Percentiles rank a stretch among this genome's conserved stretches.
phyloP scores from a whole-genome alignment of 805 yeast genomes.

The Candida odintsovae region DNA sequence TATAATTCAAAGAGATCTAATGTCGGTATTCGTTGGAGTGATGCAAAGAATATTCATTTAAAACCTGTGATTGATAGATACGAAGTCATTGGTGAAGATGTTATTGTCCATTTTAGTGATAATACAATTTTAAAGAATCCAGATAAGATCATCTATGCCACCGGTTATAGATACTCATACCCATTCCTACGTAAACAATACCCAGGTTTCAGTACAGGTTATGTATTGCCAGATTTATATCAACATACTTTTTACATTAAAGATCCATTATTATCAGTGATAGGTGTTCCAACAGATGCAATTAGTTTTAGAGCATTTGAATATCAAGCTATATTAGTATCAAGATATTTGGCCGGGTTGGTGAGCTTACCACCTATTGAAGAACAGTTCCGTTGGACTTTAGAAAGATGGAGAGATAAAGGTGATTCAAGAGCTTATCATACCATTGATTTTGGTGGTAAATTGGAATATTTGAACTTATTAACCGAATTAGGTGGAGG shows the following conservation, averaged over 20 bases:
- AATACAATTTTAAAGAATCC: slow-evolving; percentile 37
- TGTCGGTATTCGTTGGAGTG: slow-evolving; percentile 1
- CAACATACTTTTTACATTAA: slow-evolving; percentile 28
- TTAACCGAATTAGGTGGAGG: slow-evolving; percentile 26
- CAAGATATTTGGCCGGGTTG: slow-evolving; percentile 27
- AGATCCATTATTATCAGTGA: slow-evolving; percentile 28
- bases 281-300: slow-evolving; percentile 34
- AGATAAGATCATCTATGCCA: slow-evolving; percentile 55
- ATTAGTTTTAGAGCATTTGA: slow-evolving; percentile 36
- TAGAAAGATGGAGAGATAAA: slow-evolving; percentile 19
- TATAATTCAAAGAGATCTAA: slow-evolving; percentile 28
- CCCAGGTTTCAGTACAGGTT: slow-evolving; percentile 24
- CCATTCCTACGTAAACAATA: slow-evolving; percentile 41
- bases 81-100: slow-evolving; percentile 24
- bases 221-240: slow-evolving; percentile 24
- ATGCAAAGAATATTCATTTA: slow-evolving; percentile 27
- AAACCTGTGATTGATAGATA: slow-evolving; percentile 32
- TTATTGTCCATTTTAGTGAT: slow-evolving; percentile 34
- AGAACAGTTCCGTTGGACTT: slow-evolving; percentile 28
- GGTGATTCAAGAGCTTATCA: slow-evolving; percentile 27
- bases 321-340: slow-evolving; percentile 33
- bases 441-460: slow-evolving; percentile 29
- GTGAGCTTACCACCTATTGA: slow-evolving; percentile 24
- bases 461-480: slow-evolving; percentile 20
- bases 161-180: slow-evolving; percentile 57